Evolutionary conservation across 1,139 yeast species (phyloP).

Genomic region (Candida albicans): DNA sequence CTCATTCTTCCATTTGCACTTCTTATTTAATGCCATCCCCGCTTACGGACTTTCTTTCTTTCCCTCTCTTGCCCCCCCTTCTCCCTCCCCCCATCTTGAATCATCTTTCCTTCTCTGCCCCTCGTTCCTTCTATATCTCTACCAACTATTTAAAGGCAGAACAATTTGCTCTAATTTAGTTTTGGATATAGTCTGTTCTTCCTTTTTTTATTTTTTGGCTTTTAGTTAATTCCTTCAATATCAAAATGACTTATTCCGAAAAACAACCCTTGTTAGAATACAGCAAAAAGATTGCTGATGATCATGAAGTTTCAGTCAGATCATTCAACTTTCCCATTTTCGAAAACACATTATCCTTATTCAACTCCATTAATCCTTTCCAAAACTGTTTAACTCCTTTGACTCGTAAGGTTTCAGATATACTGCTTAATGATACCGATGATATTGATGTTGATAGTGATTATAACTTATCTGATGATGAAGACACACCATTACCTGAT

Average conservation of each 20-base stretch:
- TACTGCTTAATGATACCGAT: slow-evolving; percentile 9
- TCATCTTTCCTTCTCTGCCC: too few species aligned
- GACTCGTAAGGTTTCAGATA: slow-evolving; percentile 6
- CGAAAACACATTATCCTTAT: slow-evolving; percentile 23
- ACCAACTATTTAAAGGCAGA: too few species aligned
- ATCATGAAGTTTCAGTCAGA: slow-evolving; percentile 22
- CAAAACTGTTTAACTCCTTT: slow-evolving; percentile 21
- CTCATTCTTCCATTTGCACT: too few species aligned
- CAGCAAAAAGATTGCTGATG: slow-evolving; percentile 12
- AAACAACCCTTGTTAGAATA: slow-evolving; percentile 25
- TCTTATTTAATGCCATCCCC: too few species aligned
- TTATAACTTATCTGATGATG: slow-evolving; percentile 18
- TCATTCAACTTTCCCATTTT: slow-evolving; percentile 23
- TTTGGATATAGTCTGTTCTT: neutral
- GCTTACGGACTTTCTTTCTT: too few species aligned
- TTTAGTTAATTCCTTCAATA: neutral
- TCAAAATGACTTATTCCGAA: slow-evolving; percentile 17
- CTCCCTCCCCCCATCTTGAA: too few species aligned
- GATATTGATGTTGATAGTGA: slow-evolving; percentile 15
- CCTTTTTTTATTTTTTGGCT: neutral
- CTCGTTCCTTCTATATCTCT: too few species aligned
- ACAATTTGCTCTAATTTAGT: too few species aligned
- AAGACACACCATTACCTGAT: slow-evolving; percentile 26
- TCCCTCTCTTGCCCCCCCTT: too few species aligned
- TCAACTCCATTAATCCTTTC: slow-evolving; percentile 15